Base-by-base conservation (phyloP, 2,329 filamentous ascomycete species). In the Exophiala lecanii-corni region DNA sequence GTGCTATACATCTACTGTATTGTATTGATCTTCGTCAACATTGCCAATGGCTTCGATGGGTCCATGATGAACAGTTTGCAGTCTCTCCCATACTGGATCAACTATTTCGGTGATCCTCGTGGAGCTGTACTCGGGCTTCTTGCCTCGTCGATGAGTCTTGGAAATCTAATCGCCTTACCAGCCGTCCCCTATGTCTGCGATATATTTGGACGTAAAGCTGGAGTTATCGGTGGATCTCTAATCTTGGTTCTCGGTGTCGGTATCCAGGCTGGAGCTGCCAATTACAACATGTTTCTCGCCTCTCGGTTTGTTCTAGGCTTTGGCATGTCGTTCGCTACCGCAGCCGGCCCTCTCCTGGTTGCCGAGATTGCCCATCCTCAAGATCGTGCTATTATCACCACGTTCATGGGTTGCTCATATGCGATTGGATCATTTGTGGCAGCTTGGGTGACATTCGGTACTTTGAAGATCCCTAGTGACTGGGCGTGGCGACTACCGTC, bases 401-500 rank as follows among this genome's bases (percentile, higher is more conserved):
- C 36, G 13, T 80, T 80, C 66, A 80, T 80, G 53, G 71, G 75
- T 1, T 76, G 72, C 1, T 77, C 74, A 57, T 78, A 75, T 46
- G 17, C 36, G 5, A 62, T 78, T 43, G 74, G 75, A 18, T 63
- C 68, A 20, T 26, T 78, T 31, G 50, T 69, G 26, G 64, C 64
- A 4, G 62, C 65, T 2, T 68, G 66, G 64, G 40, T 59, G 1
- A 66, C 64, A 1, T 68, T 60, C 44, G 66, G 66, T 19, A 69
- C 66, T 1, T 55, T 58, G 34, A 55, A 60, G 16, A 60, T 62
- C 21, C 2, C 18, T 5, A 62, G 47, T 43, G 66, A 66, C 18
- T 55, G 56, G 26, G 70, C 75, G 1, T 83, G 80, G 79, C 64
- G 74, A 18, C 70, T 77, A n/a, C 79, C 79, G 1, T 71, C 78